phyloP scores from a whole-genome alignment of 306 rosid genomes.

The Lagenaria siceraria region DNA sequence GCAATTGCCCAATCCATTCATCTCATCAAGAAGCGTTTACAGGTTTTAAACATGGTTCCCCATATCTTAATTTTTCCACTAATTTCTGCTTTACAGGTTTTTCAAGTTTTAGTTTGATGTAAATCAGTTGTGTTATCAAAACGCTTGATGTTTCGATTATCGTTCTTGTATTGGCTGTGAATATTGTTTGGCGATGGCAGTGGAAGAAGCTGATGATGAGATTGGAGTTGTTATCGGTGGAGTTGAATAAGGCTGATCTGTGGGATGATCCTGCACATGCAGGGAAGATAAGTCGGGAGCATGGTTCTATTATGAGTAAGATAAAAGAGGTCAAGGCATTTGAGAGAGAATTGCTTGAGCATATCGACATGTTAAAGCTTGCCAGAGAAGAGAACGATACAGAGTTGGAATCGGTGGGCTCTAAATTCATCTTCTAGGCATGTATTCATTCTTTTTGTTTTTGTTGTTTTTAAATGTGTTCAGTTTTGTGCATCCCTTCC shows the following conservation, averaged over 20 bases:
- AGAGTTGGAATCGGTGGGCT: constrained; percentile 93
- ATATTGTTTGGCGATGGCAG: constrained; percentile 28
- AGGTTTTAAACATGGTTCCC: constrained; percentile 23
- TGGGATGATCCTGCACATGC: constrained; percentile 82
- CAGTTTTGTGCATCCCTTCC: not conserved
- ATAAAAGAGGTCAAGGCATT: constrained; percentile 69
- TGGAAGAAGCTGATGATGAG: constrained; percentile 73
- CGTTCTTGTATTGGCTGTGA: not conserved
- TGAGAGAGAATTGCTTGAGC: constrained; percentile 74
- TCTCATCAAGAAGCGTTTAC: constrained; percentile 68
- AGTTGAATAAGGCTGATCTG: constrained; percentile 57
- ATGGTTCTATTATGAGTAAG: constrained; percentile 74
- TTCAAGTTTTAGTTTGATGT: not conserved
- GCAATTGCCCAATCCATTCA: constrained; percentile 77
- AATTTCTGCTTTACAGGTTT: not conserved
- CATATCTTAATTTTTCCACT: not conserved
- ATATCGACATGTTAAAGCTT: constrained; percentile 83
- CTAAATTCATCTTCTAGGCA: constrained; percentile 62
- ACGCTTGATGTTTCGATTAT: not conserved
- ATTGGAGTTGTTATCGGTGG: constrained; percentile 44
- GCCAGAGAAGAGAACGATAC: constrained; percentile 69
- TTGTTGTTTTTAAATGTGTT: not conserved
- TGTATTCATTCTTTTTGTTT: constrained; percentile 35
- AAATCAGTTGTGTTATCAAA: not conserved
- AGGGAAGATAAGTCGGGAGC: constrained; percentile 69